Evolutionary conservation across 23 red algal species (phyloP).

Genomic region (Gracilaria gracilis): DNA sequence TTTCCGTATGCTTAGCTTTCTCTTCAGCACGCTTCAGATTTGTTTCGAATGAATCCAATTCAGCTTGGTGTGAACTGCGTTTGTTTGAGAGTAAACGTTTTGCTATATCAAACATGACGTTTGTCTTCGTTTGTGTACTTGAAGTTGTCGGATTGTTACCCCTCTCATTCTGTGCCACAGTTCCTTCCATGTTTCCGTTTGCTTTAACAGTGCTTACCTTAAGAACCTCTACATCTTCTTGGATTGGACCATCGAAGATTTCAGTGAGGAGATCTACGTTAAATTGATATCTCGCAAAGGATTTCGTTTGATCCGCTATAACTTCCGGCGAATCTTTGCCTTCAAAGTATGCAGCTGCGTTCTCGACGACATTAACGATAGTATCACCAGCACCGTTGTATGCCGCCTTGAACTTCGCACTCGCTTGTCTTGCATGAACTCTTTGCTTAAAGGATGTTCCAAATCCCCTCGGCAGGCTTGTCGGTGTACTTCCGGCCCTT

Average conservation of each 20-base stretch:
- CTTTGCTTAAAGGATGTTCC: slow-evolving; percentile 69
- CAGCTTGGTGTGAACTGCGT: slow-evolving; percentile 10
- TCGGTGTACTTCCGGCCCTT: slow-evolving; percentile 10
- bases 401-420: slow-evolving; percentile 73
- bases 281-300: slow-evolving; percentile 79
- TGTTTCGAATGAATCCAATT: slow-evolving; percentile 53
- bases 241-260: slow-evolving; percentile 63
- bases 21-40: slow-evolving; percentile 32
- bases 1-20: slow-evolving; percentile 46
- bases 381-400: slow-evolving; percentile 71
- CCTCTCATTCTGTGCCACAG: background rate
- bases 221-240: slow-evolving; percentile 26
- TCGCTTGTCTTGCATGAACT: slow-evolving; percentile 69
- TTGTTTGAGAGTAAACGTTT: slow-evolving; percentile 25
- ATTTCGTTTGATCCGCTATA: slow-evolving; percentile 59
- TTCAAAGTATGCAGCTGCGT: slow-evolving; percentile 82
- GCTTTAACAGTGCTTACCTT: background rate
- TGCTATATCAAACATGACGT: slow-evolving; percentile 50
- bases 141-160: background rate
- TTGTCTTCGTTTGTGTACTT: background rate
- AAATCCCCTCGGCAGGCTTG: slow-evolving; percentile 30
- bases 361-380: slow-evolving; percentile 73
- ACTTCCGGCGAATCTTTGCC: slow-evolving; percentile 55
- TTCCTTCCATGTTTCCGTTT: slow-evolving; percentile 24
- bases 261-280: slow-evolving; percentile 70